phyloP scores from a whole-genome alignment of 352 stramenopile species.

The Phytopythium kandeliae region DNA sequence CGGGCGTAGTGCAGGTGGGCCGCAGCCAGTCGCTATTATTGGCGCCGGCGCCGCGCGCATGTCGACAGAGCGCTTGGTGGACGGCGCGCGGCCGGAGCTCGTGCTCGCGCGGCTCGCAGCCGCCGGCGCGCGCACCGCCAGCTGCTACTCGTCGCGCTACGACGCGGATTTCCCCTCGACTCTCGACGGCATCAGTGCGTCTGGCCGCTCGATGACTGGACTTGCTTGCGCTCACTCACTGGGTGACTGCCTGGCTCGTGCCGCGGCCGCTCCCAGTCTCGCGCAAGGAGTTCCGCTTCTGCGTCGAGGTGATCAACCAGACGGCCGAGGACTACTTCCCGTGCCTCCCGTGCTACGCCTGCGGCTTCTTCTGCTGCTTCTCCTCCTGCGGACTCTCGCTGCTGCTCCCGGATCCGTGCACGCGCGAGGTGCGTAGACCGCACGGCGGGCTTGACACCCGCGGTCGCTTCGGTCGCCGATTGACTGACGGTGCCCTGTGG shows the following conservation, averaged over 20 bases:
- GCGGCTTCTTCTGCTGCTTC: constrained; percentile 64
- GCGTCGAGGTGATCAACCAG: constrained; percentile 72
- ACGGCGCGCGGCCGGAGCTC: constrained; percentile 29
- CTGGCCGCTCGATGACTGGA: neutral
- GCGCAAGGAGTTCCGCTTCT: constrained; percentile 71
- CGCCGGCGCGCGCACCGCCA: constrained; percentile 40
- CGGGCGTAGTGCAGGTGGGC: no score
- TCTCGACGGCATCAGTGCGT: constrained; percentile 63
- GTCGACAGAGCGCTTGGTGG: constrained; percentile 59
- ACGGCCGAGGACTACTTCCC: constrained; percentile 69
- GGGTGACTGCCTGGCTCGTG: neutral
- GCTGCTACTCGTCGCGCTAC: constrained; percentile 49
- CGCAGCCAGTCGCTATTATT: neutral
- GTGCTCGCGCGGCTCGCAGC: constrained; percentile 47
- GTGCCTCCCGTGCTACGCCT: constrained; percentile 63
- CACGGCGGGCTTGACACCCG: no score
- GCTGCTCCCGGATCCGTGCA: constrained; percentile 57
- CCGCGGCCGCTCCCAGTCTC: no score
- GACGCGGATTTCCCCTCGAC: constrained; percentile 45
- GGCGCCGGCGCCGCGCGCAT: constrained; percentile 11
- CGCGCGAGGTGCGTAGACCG: constrained; percentile 47
- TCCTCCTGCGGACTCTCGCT: constrained; percentile 54
- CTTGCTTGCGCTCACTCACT: neutral
- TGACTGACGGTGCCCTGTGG: neutral
- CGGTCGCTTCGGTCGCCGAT: neutral